These are phyloP conservation scores for Aegilops bicornis DNA, from an alignment of 176 grass and related monocot genomes.

Conservation along the genomic window DNA sequence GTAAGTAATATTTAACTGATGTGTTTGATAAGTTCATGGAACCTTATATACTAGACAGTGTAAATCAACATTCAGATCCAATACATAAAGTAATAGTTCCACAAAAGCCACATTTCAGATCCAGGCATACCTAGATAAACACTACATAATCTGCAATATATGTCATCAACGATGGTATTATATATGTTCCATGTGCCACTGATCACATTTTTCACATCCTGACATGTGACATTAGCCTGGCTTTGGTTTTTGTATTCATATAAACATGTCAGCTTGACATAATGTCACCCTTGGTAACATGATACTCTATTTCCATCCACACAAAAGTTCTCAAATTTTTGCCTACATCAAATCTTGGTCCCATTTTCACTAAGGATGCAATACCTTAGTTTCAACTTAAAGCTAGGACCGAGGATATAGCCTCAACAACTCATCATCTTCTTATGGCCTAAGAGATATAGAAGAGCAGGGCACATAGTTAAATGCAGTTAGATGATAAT, in stretches of 20 bases:
- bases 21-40: not conserved
- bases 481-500: not conserved
- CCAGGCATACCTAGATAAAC: not conserved
- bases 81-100: no score
- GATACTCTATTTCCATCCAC: not conserved
- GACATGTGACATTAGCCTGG: not conserved
- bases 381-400: slow-evolving; percentile 1
- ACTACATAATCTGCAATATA: not conserved
- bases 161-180: not conserved
- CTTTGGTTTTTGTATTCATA: not conserved
- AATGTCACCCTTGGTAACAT: not conserved
- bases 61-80: not conserved
- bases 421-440: not conserved
- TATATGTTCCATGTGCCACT: not conserved
- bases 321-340: not conserved
- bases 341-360: slow-evolving; percentile 7
- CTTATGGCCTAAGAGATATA: slow-evolving; percentile 15
- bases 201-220: not conserved
- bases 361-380: not conserved
- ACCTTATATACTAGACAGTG: not conserved
- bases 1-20: not conserved
- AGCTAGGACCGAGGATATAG: not conserved
- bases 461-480: not conserved
- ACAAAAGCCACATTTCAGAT: not conserved
- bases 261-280: not conserved